Evolutionary conservation across 345 rosid species (phyloP), one percentile per base, ranked within the genome.

Genomic region (Camelina hispida): DNA sequence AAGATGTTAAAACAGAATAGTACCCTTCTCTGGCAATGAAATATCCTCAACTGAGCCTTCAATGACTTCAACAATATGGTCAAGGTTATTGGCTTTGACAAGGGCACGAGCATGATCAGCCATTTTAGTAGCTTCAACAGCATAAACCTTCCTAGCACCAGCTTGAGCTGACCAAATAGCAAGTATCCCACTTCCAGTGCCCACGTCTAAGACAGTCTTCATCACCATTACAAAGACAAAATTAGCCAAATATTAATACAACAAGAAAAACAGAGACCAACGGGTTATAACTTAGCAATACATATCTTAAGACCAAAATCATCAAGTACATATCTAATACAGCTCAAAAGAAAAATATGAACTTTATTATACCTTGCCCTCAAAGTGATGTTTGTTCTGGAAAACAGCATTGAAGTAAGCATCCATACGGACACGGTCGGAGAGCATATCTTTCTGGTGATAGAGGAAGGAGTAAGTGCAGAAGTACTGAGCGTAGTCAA

Each of bases 121-220:
- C 97, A 95, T 90, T 78, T 86, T 85, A 25, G 99, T 92, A 9
- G 99, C 97, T 80, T 95, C 99, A 3, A 95, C 97, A 0, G 99
- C 99, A 74, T 92, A 95, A 8, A 95, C 99, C 84, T 92, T 95
- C 84, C 88, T 89, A 3, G 99, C 99, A 77, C 99, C 99, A 11
- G 97, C 99, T 79, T 92, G 97, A 6, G 99, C 99, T 11, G 97
- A 92, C 99, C 99, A 95, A 48, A 95, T 92, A 52, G 99, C 99
- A 58, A 95, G 99, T 76, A 95, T 95, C 46, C 99, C 99, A 81
- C 97, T 95, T 47, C 99, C 99, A 0, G 99, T 90, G 47, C 99
- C 99, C 61, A 95, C 99, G 81, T 95, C 99, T 86, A 95, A 75
- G 69, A 95, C 96, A 17, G 89, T 81, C 99, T 95, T 81, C 77